Base-by-base conservation (phyloP, 1,284 basidiomycete species). In the Malassezia slooffiae region DNA sequence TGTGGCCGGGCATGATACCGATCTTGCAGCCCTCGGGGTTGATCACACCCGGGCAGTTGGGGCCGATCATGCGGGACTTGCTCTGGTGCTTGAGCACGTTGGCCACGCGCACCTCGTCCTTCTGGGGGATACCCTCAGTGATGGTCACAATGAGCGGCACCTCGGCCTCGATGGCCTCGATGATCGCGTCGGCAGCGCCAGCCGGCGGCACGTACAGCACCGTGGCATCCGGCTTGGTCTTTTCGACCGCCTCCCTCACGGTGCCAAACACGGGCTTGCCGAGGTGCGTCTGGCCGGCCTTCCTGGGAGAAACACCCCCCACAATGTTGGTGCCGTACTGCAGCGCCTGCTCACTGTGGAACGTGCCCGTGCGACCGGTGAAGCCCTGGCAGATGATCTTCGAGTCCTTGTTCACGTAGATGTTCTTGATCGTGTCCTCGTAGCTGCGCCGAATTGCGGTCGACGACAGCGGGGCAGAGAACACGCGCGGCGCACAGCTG, bases 31-130 rank as follows among this genome's bases (percentile, higher is more conserved):
- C 91, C 43, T 72, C 70, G 7, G 89, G 87, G 70, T 90, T 89
- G 68, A 99, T 96, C 65, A 99, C 82, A 71, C 93, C 93, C 4
- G 93, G 93, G 74, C 93, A 99, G 74, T 99, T 99, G 34, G 88
- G 89, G 16, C 71, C 71, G 30, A 73, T 65, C 58, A 99, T 82
- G 60, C 93, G 82, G 48, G 87, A 91, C 68, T 86, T 89, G 55
- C 81, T 87, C 73, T 99, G 93, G 68, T 81, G 83, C 71, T 84
- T 85, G 60, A 99, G 79, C 13, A 87, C 93, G 68, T 93, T 83
- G 74, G 85, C 81, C 57, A 99, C 83, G 23, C 59, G 50, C 37
- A 69, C 62, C 46, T 67, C 64, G 35, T 69, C 66, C 51, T 58
- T 58, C 49, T 67, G 62, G 2, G 66, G 66, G 22, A 69, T 69